Base-by-base conservation (phyloP, 2,329 filamentous ascomycete genomes). In the Fusarium paranaense region DNA sequence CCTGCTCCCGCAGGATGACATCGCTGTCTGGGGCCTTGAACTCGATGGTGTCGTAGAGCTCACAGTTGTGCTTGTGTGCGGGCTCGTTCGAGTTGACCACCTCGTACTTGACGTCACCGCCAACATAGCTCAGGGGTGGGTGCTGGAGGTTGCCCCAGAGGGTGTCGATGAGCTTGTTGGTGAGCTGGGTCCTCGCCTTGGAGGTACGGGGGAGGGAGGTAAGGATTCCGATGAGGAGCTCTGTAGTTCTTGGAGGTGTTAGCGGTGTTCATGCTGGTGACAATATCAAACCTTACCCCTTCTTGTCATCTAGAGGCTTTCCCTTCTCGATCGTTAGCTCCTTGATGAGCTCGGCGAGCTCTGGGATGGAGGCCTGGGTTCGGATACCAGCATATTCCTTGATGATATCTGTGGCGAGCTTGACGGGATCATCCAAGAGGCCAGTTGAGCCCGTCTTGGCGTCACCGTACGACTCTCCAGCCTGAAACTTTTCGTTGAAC, bases 281-380 rank as follows among this genome's bases (percentile, higher is more conserved):
- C 5, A 38, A n/a, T 7, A 25, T 10, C 3, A 2, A 2, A 11
- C 35, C 78, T 78, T 74, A 84, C 82, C 81, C 80, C 57, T 84
- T 86, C 78, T 89, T 91, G 77, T 93, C 91, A 75, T 93, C 85
- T 18, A 90, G 81, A 9, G 86, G 86, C 47, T 88, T 83, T 4
- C 88, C 88, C n/a, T 86, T 85, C 2, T 77, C 64, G 6, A 65
- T 71, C 16, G 42, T 47, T 9, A 83, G 62, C 37, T 78, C 76
- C 20, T 82, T 80, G 50, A 84, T 74, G 32, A 85, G 79, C 6
- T 64, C 76, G 6, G 75, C 72, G 14, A 84, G 65, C 58, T 85
- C 75, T 6, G 73, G 45, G 16, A 76, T 45, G 27, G 79, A 78
- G 1, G 74, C 78, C 62, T 82, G 77, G 50, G 75, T 76, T 4